A percentile compares a stretch with the other conserved stretches of the same genome.
Conservation (phyloP, 179 eudicot species). For the Corrigiola litoralis region DNA sequence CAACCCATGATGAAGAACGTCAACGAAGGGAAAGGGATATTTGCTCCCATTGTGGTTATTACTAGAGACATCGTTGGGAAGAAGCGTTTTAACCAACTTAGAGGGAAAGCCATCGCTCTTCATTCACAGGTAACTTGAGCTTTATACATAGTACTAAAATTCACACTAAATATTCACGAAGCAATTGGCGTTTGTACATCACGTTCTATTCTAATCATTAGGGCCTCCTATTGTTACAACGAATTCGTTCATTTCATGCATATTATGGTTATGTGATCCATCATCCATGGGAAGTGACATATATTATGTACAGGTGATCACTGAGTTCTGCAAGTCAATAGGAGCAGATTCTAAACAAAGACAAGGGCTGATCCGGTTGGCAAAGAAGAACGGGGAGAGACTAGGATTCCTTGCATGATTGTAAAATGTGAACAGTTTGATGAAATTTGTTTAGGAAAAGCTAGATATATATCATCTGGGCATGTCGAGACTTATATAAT, state of each 20-base stretch:
- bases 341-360: slow-evolving; percentile 94
- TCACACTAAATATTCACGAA: no score
- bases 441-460: slow-evolving; percentile 9
- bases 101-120: slow-evolving; percentile 95
- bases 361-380: slow-evolving; percentile 88
- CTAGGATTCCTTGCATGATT: slow-evolving; percentile 88
- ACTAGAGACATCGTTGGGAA: slow-evolving; percentile 68
- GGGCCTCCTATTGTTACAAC: no score
- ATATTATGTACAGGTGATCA: slow-evolving; percentile 64
- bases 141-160: no score
- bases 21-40: slow-evolving; percentile 88
- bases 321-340: slow-evolving; percentile 91
- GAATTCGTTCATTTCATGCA: no score
- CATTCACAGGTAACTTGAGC: slow-evolving; percentile 73
- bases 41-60: slow-evolving; percentile 78
- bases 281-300: neutral
- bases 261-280: no score
- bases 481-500: slow-evolving; percentile 14
- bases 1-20: slow-evolving; percentile 80
- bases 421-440: neutral
- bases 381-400: slow-evolving; percentile 89
- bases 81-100: slow-evolving; percentile 84
- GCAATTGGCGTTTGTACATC: no score
- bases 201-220: no score
- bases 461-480: neutral